A percentile compares a stretch with the other conserved stretches of the same genome.
Conservation (phyloP, 2,329 filamentous ascomycete genomes). For the Mollisia scopiformis region DNA sequence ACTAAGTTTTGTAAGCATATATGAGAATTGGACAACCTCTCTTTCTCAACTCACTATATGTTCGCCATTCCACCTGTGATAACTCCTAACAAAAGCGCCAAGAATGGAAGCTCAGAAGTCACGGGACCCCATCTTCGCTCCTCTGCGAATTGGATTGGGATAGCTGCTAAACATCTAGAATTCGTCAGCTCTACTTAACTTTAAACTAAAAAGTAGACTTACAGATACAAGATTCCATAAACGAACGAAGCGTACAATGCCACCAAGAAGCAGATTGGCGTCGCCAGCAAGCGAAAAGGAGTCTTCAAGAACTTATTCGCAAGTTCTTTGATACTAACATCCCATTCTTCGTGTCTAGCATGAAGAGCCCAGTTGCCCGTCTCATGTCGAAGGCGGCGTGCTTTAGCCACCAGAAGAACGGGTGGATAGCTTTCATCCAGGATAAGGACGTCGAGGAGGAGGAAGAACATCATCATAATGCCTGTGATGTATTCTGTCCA, state of each 20-base stretch:
- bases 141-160: constrained; percentile 64
- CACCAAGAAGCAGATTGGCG: background rate
- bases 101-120: constrained; percentile 5
- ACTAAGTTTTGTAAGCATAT: constrained; percentile 21
- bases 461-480: constrained; percentile 38
- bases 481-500: constrained; percentile 51
- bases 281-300: constrained; percentile 80
- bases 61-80: background rate
- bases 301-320: constrained; percentile 74
- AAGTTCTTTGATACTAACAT: constrained; percentile 67
- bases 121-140: constrained; percentile 65
- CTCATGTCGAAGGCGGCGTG: constrained; percentile 68
- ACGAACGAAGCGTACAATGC: constrained; percentile 82
- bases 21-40: no score
- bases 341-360: constrained; percentile 79
- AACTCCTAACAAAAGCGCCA: constrained; percentile 72
- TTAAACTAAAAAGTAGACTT: no score
- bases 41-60: background rate
- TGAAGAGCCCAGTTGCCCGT: constrained; percentile 64
- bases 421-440: constrained; percentile 87
- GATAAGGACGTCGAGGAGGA: constrained; percentile 76
- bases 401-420: constrained; percentile 69
- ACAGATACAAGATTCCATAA: constrained; percentile 54
- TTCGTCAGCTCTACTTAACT: no score
- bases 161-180: constrained; percentile 49